phyloP scores from a whole-genome alignment of 1,139 yeast genomes.

The Taphrina betulina region DNA sequence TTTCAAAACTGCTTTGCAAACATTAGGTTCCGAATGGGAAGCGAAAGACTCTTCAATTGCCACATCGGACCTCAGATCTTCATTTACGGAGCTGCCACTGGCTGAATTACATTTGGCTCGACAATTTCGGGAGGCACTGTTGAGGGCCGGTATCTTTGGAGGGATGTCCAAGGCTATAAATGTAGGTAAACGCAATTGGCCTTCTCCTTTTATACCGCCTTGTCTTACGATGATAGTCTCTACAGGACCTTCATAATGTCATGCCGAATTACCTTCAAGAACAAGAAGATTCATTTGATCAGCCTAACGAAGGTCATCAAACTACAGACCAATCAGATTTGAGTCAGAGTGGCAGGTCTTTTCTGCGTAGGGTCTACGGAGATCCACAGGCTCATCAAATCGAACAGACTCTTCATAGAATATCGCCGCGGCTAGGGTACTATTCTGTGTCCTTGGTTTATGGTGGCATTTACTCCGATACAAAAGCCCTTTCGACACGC shows the following conservation, averaged over 20 bases:
- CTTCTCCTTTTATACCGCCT: too few species aligned
- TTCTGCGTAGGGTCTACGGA: conserved; percentile 18
- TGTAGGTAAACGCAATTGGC: conserved; percentile 1
- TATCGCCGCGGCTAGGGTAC: conserved; percentile 23
- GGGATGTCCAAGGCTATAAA: conserved; percentile 33
- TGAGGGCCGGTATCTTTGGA: conserved; percentile 27
- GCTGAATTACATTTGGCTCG: conserved; percentile 22
- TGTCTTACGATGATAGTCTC: neutral
- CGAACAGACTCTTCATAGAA: conserved; percentile 5
- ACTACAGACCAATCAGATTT: too few species aligned
- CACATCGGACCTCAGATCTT: too few species aligned
- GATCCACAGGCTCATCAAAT: neutral
- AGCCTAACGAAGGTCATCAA: too few species aligned
- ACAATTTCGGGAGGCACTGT: conserved; percentile 22
- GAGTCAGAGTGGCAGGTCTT: conserved; percentile 7
- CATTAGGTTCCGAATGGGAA: too few species aligned
- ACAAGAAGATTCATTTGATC: neutral
- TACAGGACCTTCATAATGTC: conserved; percentile 22
- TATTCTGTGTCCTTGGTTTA: conserved; percentile 20
- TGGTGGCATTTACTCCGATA: conserved; percentile 26
- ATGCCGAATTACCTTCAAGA: conserved; percentile 23
- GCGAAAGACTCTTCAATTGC: too few species aligned
- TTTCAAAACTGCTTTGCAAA: neutral
- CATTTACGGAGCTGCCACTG: neutral
- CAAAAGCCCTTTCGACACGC: conserved; percentile 17